phyloP scores from a whole-genome alignment of 2,329 filamentous ascomycete genomes.

The Diaporthe ampelina region DNA sequence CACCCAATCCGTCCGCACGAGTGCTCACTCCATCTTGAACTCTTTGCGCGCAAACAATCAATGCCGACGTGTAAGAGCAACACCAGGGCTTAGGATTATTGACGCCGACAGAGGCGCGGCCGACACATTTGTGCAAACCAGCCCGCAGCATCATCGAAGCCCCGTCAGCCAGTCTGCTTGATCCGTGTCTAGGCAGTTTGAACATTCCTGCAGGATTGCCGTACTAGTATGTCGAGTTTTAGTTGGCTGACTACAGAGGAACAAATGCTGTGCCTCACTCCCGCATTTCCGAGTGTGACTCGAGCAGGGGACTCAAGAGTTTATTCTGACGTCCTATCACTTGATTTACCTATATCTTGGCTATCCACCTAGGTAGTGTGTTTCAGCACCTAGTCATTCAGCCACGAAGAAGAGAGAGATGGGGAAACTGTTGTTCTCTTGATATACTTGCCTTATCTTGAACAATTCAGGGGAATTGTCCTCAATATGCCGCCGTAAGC shows the following conservation, averaged over 20 bases:
- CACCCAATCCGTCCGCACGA: neutral
- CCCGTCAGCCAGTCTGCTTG: neutral
- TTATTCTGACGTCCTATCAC: neutral
- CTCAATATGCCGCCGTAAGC: too few species aligned
- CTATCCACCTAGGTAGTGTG: too few species aligned
- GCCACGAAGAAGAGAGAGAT: too few species aligned
- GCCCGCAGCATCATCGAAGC: neutral
- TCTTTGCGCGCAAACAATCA: neutral
- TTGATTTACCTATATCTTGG: neutral
- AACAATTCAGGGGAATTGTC: too few species aligned
- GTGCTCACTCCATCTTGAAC: neutral
- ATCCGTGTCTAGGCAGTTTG: too few species aligned
- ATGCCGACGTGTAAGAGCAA: neutral
- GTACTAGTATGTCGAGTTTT: too few species aligned
- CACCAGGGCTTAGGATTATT: neutral
- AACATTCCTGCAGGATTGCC: constrained; percentile 1
- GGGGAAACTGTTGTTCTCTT: too few species aligned
- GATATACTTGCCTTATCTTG: too few species aligned
- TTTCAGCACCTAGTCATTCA: too few species aligned
- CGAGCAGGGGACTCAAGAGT: neutral
- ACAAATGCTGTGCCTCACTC: constrained; percentile 21
- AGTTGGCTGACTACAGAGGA: neutral
- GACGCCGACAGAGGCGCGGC: neutral
- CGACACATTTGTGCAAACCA: neutral
- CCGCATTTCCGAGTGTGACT: neutral